Base-by-base conservation (phyloP, 345 rosid species). In the Rhizophora mangle region DNA sequence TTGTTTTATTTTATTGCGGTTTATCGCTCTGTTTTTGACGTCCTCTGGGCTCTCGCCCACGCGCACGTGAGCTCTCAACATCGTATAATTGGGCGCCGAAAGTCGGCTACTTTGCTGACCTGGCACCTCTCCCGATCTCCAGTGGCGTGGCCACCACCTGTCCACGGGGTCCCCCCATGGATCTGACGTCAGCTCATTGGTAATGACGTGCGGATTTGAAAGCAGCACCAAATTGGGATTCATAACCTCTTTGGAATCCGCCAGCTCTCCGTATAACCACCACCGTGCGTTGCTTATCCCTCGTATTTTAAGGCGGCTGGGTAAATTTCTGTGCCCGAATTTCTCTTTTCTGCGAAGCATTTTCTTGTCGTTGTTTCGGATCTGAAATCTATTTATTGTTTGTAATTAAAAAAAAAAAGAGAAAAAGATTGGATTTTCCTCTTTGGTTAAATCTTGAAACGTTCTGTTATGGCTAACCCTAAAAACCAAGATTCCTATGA, bases 391-490 rank as follows among this genome's bases (percentile, higher is more conserved):
- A 43, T 43, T 43, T 43, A 13, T 43, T 43, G 18, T 43, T 43
- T 2, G 0, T 5, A 43, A 43, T 3, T 9, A 3, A 2, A 3
- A 13, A 13, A 3, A 3, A 0, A 10, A 13, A 2, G 13, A 24
- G 30, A 8, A 6, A 8, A 20, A 55, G 29, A 7, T 55, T 20
- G 24, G 3, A 27, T 10, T 22, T 10, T 55, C 29, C 6, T 22
- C 10, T 21, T 55, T 55, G 3, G 47, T 43, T 43, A 11, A 22
- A 24, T 8, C 30, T 55, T 55, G 60, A 16, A n/a, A 15, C 26
- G 60, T 3, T 56, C 10, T 56, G 73, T 49, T 57, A 93, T 93
- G 96, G 72, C 86, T 65, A 76, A 83, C 79, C 68, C 88, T 69
- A 69, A 80, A 71, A 77, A 79, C 53, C 76, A 78, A 34, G 90